Percentiles rank a stretch among this genome's conserved stretches.
These are phyloP conservation scores for Cucumis hystrix DNA, from an alignment of 306 rosid species.

Conservation along the genomic window DNA sequence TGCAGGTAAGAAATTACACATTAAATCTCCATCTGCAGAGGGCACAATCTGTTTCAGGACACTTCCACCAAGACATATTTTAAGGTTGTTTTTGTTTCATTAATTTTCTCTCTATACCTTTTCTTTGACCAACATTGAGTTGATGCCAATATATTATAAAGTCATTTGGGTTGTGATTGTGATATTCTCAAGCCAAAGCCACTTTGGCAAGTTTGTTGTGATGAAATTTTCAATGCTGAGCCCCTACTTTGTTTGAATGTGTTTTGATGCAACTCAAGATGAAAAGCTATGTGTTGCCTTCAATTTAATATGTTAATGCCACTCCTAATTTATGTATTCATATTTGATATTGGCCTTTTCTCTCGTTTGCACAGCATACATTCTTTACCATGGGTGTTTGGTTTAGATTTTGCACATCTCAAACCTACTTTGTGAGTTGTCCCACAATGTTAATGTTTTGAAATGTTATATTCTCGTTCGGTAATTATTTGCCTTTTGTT, in stretches of 20 bases:
- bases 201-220: conserved; percentile 3
- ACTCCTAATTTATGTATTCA: not conserved
- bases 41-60: conserved; percentile 22
- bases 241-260: not conserved
- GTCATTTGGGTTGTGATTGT: not conserved
- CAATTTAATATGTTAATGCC: not conserved
- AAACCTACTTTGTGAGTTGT: too few species aligned
- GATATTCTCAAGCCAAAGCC: conserved; percentile 3
- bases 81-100: not conserved
- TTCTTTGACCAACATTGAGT: not conserved
- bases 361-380: too few species aligned
- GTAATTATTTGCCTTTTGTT: too few species aligned
- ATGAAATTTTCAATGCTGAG: not conserved
- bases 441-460: too few species aligned
- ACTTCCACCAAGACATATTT: conserved; percentile 18
- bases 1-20: conserved; percentile 25
- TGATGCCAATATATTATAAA: not conserved
- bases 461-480: too few species aligned
- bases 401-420: too few species aligned
- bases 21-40: conserved; percentile 29
- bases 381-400: too few species aligned
- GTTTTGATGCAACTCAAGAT: not conserved
- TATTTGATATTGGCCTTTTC: not conserved
- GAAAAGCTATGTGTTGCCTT: not conserved
- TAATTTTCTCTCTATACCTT: not conserved